These are phyloP conservation scores for Pleurotus ostreatus DNA, from an alignment of 768 basidiomycete genomes.

Conservation along the genomic window DNA sequence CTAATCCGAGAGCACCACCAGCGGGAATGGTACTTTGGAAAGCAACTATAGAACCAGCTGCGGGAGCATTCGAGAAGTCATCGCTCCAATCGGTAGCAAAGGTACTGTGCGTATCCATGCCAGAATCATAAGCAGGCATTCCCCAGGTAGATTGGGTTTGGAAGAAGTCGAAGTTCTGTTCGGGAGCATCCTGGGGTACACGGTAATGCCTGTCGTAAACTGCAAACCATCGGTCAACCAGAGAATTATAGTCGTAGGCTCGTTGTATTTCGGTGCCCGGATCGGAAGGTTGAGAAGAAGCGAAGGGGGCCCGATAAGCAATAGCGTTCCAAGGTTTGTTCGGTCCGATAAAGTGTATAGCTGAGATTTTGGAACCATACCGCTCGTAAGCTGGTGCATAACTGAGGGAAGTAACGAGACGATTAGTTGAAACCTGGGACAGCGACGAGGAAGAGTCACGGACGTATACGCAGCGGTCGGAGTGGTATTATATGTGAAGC, in stretches of 20 bases:
- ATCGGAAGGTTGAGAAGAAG: conserved; percentile 23
- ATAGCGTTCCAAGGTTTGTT: conserved; percentile 92
- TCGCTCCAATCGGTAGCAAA: conserved; percentile 26
- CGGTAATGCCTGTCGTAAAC: conserved; percentile 90
- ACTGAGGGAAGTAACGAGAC: conserved; percentile 33
- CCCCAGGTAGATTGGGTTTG: conserved; percentile 73
- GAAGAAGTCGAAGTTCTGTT: conserved; percentile 54
- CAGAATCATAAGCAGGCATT: no score
- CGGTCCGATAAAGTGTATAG: conserved; percentile 92
- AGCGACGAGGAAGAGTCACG: conserved; percentile 31
- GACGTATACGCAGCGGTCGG: conserved; percentile 96
- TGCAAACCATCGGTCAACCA: conserved; percentile 87
- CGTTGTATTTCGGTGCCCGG: conserved; percentile 18
- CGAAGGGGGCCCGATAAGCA: conserved; percentile 56
- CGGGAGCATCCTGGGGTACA: conserved; percentile 39
- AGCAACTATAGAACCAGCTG: conserved; percentile 13
- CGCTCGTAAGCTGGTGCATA: conserved; percentile 97
- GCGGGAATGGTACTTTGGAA: conserved; percentile 18
- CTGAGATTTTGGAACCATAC: conserved; percentile 82
- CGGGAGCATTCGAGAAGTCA: conserved; percentile 18
- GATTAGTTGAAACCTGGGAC: conserved; percentile 22
- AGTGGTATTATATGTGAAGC: conserved; percentile 98
- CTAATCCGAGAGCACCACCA: conserved; percentile 46
- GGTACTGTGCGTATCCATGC: no score
- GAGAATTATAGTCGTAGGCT: conserved; percentile 72